Conservation (phyloP, 2,329 filamentous ascomycete genomes). For the Aspergillus tubingensis region DNA sequence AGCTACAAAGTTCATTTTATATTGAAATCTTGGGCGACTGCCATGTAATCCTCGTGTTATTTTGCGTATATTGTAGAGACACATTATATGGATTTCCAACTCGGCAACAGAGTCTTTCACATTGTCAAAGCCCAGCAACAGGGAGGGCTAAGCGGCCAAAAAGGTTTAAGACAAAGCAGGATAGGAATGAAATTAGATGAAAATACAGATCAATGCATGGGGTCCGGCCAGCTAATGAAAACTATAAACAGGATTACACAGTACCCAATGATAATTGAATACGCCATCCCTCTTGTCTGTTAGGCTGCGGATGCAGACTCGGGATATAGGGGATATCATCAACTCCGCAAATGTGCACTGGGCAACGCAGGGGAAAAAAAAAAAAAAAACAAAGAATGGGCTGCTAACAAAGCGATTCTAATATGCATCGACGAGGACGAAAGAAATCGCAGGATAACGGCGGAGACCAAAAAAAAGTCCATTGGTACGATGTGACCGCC, state of each 20-base stretch:
- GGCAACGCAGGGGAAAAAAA: constrained; percentile 12
- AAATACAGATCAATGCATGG: constrained; percentile 18
- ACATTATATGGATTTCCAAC: background rate
- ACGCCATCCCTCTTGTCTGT: constrained; percentile 23
- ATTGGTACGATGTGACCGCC: constrained; percentile 20
- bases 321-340: constrained; percentile 26
- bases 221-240: constrained; percentile 18
- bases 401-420: constrained; percentile 17
- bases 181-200: background rate
- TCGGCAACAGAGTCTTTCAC: background rate
- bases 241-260: constrained; percentile 23
- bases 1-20: no score
- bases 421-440: constrained; percentile 12
- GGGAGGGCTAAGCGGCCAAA: background rate
- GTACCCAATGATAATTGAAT: constrained; percentile 18
- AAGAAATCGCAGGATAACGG: constrained; percentile 18
- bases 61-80: background rate
- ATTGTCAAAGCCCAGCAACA: background rate
- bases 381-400: constrained; percentile 14
- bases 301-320: constrained; percentile 16
- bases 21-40: no score
- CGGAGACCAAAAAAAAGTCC: constrained; percentile 18
- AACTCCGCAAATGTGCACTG: constrained; percentile 21
- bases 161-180: background rate
- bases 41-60: background rate